These are phyloP conservation scores for Cladorrhinum sp. DNA, from an alignment of 2,329 filamentous ascomycete species.

Conservation along the genomic window DNA sequence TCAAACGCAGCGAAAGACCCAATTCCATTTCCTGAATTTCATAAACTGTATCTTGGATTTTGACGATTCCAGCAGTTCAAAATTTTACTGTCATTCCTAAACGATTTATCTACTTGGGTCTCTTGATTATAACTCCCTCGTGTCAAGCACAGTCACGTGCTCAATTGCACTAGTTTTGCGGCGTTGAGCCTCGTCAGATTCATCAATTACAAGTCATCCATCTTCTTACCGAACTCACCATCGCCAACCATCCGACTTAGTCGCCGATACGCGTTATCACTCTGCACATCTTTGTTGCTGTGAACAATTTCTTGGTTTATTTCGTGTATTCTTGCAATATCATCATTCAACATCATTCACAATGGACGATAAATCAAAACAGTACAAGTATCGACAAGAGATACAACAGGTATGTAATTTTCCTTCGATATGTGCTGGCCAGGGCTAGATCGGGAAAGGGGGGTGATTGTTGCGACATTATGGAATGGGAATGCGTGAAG, in stretches of 20 bases:
- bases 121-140: neutral
- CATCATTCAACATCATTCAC: slow-evolving; percentile 25
- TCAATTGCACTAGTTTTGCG: too few species aligned
- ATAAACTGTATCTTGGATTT: neutral
- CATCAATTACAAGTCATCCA: too few species aligned
- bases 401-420: slow-evolving; percentile 79
- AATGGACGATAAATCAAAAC: slow-evolving; percentile 70
- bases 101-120: too few species aligned
- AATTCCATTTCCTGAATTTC: neutral
- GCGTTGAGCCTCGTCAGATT: too few species aligned
- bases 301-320: neutral
- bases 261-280: too few species aligned
- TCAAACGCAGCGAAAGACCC: neutral
- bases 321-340: neutral
- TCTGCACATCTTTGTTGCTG: neutral
- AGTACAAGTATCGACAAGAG: slow-evolving; percentile 89
- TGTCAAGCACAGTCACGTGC: neutral
- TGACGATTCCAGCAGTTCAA: neutral
- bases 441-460: neutral
- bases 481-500: neutral
- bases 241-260: too few species aligned
- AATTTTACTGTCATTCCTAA: neutral
- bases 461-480: neutral
- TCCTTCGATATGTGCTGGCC: neutral
- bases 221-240: too few species aligned